Base-by-base conservation (phyloP, 73 alveolate species). In the Paraurostyla sp. region DNA sequence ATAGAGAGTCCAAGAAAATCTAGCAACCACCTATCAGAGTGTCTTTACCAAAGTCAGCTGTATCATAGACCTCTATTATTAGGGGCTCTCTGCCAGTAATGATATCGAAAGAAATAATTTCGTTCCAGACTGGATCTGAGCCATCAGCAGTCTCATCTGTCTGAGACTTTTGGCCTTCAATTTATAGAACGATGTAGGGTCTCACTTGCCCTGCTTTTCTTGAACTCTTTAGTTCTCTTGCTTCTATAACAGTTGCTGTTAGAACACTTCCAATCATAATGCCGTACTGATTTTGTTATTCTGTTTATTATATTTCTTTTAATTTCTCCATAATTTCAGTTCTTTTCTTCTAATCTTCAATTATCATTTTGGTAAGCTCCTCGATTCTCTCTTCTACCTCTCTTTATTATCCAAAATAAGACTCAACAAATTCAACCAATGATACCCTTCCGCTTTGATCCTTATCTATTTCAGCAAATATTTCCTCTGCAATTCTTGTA, bases 91-190 rank as follows among this genome's bases (percentile, higher is more conserved):
- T 50, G 7, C 96, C 96, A 13, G 68, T 22, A 6, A 41, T 50
- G 16, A 93, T 85, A 20, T 73, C 88, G 56, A 93, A 93, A 62
- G 88, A 36, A 76, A 93, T 90, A 0, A 57, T 57, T 76, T 93
- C 97, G 57, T 93, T 80, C 97, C 97, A 93, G n/a, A 52, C 88
- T 9, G 97, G 97, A 41, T 93, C 92, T 16, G 59, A 18, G 15
- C 78, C 73, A 29, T 46, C 59, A 35, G 30, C 42, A 18, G 87
- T 33, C 0, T 30, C 20, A 27, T 85, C 89, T 0, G 96, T 90
- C 73, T 87, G 83, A 0, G 48, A 51, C 56, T 59, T 36, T 35
- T 93, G 85, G 15, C 88, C 92, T 75, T 90, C 97, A 23, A 93
- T 63, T 60, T 51, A 18, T 27, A 90, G 54, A 33, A 81, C 41